A percentile compares a stretch with the other conserved stretches of the same genome.
These are phyloP conservation scores for Melaleuca alternifolia DNA, from an alignment of 345 rosid genomes.

Conservation along the genomic window DNA sequence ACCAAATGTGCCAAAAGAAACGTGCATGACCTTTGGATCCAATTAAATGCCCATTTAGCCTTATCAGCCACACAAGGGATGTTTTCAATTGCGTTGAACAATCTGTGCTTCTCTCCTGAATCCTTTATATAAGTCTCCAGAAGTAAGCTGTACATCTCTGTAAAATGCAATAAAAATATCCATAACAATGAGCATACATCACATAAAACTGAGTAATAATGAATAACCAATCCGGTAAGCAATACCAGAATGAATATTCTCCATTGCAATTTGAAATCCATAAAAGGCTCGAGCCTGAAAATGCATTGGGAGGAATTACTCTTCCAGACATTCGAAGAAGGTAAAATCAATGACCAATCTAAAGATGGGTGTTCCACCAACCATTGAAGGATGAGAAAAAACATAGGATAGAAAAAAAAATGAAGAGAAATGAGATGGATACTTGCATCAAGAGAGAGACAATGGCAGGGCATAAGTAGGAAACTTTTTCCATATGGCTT, in stretches of 20 bases:
- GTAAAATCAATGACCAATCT: not conserved
- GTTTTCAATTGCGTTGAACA: constrained; percentile 78
- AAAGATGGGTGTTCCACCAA: not conserved
- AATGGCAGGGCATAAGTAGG: not conserved
- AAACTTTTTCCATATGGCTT: not conserved
- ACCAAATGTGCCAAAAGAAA: not conserved
- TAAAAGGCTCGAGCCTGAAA: constrained; percentile 87
- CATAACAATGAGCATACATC: not conserved
- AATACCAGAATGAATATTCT: constrained; percentile 90
- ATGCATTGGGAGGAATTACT: not conserved
- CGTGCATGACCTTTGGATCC: constrained; percentile 57
- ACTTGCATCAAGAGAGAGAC: not conserved
- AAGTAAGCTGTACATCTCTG: constrained; percentile 94
- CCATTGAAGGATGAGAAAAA: not conserved
- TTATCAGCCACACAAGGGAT: constrained; percentile 72
- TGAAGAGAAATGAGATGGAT: not conserved
- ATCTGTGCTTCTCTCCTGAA: constrained; percentile 64
- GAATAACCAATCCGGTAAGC: not conserved
- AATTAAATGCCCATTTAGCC: constrained; percentile 77
- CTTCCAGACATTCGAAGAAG: not conserved
- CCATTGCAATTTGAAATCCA: constrained; percentile 94
- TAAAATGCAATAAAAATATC: not conserved
- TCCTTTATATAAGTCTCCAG: constrained; percentile 88
- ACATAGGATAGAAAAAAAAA: not conserved
- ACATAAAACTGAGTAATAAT: not conserved